Conservation (phyloP, 371 early-diverging fungal genomes). For the Cokeromyces recurvatus region DNA sequence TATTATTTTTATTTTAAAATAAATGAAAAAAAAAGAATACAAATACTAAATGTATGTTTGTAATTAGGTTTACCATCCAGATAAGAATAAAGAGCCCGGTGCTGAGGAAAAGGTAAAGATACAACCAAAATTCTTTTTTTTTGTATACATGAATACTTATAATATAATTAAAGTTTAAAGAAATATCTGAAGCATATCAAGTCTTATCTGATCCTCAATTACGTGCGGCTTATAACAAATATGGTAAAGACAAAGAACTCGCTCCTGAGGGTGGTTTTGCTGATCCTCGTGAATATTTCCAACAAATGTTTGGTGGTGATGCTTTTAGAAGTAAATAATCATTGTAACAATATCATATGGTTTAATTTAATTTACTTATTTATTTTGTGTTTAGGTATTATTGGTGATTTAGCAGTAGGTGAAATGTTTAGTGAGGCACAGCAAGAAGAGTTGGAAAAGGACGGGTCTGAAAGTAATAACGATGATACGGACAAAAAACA, state of each 20-base stretch:
- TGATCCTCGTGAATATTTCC: conserved; percentile 91
- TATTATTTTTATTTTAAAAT: conserved; percentile 12
- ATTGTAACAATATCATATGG: too few species aligned
- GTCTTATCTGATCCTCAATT: conserved; percentile 87
- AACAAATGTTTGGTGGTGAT: conserved; percentile 94
- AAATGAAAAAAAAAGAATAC: too few species aligned
- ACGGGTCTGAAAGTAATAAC: background rate
- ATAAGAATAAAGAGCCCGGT: conserved; percentile 86
- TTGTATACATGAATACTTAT: too few species aligned
- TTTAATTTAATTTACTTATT: too few species aligned
- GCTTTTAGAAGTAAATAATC: conserved; percentile 67
- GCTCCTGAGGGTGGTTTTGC: conserved; percentile 73
- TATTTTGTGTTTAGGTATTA: conserved; percentile 23
- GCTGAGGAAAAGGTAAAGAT: conserved; percentile 80
- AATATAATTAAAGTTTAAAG: too few species aligned
- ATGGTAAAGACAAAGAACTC: conserved; percentile 70
- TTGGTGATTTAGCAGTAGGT: conserved; percentile 45
- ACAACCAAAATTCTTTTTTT: too few species aligned
- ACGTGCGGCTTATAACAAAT: conserved; percentile 85
- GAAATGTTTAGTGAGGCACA: conserved; percentile 39
- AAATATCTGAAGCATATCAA: conserved; percentile 94
- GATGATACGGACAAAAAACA: conserved; percentile 14
- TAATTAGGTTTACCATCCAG: conserved; percentile 92
- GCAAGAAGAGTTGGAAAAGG: conserved; percentile 14
- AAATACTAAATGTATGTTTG: too few species aligned